A percentile compares a stretch with the other conserved stretches of the same genome.
Conservation (phyloP, 2,329 filamentous ascomycete species). For the Colletotrichum godetiae region DNA sequence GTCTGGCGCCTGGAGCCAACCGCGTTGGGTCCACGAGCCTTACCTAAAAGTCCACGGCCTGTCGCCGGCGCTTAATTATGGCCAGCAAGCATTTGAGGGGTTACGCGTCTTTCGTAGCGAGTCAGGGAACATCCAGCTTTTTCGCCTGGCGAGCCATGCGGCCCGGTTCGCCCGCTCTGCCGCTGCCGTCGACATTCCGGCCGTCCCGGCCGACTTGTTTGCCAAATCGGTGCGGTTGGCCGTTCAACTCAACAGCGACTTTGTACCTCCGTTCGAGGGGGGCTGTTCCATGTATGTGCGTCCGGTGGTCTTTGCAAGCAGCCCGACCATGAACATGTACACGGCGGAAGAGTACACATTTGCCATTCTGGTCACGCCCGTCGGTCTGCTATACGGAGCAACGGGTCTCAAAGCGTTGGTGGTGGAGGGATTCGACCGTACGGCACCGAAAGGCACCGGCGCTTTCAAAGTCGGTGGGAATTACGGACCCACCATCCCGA, state of each 20-base stretch:
- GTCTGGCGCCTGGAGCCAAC: not conserved
- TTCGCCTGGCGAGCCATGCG: not conserved
- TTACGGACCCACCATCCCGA: conserved; percentile 74
- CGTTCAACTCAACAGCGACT: conserved; percentile 73
- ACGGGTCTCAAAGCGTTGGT: conserved; percentile 70
- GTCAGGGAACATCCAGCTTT: not conserved
- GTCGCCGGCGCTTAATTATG: not conserved
- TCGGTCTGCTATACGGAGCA: conserved; percentile 56
- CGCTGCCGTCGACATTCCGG: conserved; percentile 66
- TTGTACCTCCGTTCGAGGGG: conserved; percentile 72
- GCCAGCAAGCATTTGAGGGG: not conserved
- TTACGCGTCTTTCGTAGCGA: not conserved
- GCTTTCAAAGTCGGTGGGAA: conserved; percentile 77
- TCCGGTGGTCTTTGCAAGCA: conserved; percentile 70
- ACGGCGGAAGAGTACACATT: conserved; percentile 72
- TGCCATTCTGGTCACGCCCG: conserved; percentile 70
- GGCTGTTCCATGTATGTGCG: conserved; percentile 76
- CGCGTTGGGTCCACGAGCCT: not conserved
- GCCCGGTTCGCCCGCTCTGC: not conserved
- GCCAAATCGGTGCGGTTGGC: conserved; percentile 68
- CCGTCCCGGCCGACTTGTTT: conserved; percentile 69
- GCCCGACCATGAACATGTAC: not conserved
- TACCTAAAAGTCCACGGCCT: not conserved
- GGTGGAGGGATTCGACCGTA: conserved; percentile 76
- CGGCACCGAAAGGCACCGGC: conserved; percentile 74